Evolutionary conservation across 2,329 filamentous ascomycete genomes (phyloP).

Genomic region (Aspergillus amoenus): DNA sequence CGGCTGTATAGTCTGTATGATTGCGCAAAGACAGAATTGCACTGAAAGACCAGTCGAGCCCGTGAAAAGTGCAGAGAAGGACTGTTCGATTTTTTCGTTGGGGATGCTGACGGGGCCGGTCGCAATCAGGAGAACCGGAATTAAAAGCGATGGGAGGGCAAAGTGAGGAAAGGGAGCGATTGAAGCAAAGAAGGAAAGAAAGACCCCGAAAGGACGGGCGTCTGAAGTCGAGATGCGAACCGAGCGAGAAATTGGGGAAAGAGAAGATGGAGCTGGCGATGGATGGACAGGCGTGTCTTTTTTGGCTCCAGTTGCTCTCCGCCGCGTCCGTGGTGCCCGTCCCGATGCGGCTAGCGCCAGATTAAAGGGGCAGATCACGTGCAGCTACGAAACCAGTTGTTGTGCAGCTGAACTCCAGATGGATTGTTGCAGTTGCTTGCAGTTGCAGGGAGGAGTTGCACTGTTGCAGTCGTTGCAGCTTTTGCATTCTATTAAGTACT

Average conservation of each 20-base stretch:
- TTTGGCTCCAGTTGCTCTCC: constrained; percentile 14
- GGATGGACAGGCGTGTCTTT: constrained; percentile 11
- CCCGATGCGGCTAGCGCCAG: constrained; percentile 17
- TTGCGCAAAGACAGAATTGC: constrained; percentile 11
- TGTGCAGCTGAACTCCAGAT: too few species aligned
- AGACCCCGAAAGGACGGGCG: constrained; percentile 15
- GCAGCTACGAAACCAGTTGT: not conserved
- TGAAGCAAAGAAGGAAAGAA: constrained; percentile 30
- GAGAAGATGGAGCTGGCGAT: not conserved
- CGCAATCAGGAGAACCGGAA: constrained; percentile 15
- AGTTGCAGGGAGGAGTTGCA: too few species aligned
- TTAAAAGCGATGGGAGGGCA: constrained; percentile 13
- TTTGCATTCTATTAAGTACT: too few species aligned
- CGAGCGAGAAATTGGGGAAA: constrained; percentile 3
- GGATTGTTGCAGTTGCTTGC: too few species aligned
- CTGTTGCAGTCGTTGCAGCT: too few species aligned
- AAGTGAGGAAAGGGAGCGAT: constrained; percentile 53
- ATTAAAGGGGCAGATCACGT: constrained; percentile 26
- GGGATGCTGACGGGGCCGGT: constrained; percentile 1
- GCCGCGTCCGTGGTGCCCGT: constrained; percentile 29
- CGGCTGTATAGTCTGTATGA: not conserved
- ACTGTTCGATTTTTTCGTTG: constrained; percentile 10
- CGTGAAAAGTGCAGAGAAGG: not conserved
- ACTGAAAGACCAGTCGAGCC: not conserved
- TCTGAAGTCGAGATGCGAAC: constrained; percentile 10